phyloP scores from a whole-genome alignment of 2,329 filamentous ascomycete genomes.

The Pseudogymnoascus sp. region DNA sequence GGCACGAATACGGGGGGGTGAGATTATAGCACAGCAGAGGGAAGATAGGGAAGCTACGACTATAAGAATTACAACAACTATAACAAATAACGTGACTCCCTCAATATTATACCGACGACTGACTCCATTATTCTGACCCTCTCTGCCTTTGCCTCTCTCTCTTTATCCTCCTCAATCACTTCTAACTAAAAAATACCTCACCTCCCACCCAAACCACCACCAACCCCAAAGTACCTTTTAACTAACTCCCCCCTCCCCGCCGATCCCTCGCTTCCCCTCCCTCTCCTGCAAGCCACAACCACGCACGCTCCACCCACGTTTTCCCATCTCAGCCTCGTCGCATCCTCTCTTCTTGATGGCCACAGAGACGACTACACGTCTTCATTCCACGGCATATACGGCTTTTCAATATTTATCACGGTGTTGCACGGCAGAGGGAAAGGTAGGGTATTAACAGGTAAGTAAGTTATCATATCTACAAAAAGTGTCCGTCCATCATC shows the following conservation, averaged over 20 bases:
- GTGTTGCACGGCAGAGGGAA: neutral
- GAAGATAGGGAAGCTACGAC: neutral
- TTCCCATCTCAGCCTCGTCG: neutral
- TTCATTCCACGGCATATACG: neutral
- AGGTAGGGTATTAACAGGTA: neutral
- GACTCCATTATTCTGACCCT: neutral
- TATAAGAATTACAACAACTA: neutral
- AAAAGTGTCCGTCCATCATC: neutral
- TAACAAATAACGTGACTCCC: neutral
- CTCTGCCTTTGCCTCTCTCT: neutral
- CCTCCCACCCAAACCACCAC: neutral
- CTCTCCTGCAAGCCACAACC: neutral
- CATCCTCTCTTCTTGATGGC: neutral
- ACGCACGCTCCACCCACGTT: conserved; percentile 1
- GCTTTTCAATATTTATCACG: neutral
- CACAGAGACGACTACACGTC: neutral
- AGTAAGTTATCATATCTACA: conserved; percentile 2
- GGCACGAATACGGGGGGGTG: neutral
- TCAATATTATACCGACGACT: neutral
- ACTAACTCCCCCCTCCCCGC: neutral
- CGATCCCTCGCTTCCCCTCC: neutral
- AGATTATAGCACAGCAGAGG: neutral
- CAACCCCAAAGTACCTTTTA: neutral
- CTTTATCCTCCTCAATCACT: neutral
- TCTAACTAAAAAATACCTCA: neutral